Base-by-base conservation (phyloP, 2,329 filamentous ascomycete genomes). In the Chaetomium olivaceum region DNA sequence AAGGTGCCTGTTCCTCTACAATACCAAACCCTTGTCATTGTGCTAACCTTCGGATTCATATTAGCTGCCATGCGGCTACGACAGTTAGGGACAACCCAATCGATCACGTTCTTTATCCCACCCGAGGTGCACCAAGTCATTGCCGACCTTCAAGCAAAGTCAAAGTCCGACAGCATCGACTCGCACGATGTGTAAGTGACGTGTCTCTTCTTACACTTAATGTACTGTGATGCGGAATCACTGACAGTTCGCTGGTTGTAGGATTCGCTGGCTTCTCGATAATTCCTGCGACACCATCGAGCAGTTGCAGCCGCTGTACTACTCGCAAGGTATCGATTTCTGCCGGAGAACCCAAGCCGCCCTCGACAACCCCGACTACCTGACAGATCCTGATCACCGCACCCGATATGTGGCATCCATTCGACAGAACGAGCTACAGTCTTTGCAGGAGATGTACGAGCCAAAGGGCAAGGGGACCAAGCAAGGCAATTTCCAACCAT, bases 91-190 rank as follows among this genome's bases (percentile, higher is more conserved):
- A 78, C 80, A 0, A 84, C 83, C 0, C 87, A 90, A 63, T 83
- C 83, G 0, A 73, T 90, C 0, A 75, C 76, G 8, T 85, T 89
- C 58, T 80, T 87, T 23, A 81, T 83, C 0, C 85, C 87, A 0
- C 84, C 83, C 0, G 87, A 90, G 70, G 87, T 89, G 0, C 80
- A 89, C 39, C 83, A 86, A 31, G 87, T 83, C 66, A 88, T 91
- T 36, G 69, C 83, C 0, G 83, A 87, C 63, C 60, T 82, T 0
- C 73, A 77, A 16, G 64, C 71, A 0, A 80, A 81, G 56, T 67
- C 54, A 0, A 25, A 59, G 0, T 31, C 46, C 0, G 71, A 76
- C 8, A 4, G 3, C 0, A 64, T 83, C 1, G 74, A 83, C 60
- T 87, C 85, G 0, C 72, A 73, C 2, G 80, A 87, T 62, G 83